Conservation (phyloP, 2,329 filamentous ascomycete species). For the Microascus cirrosus region DNA sequence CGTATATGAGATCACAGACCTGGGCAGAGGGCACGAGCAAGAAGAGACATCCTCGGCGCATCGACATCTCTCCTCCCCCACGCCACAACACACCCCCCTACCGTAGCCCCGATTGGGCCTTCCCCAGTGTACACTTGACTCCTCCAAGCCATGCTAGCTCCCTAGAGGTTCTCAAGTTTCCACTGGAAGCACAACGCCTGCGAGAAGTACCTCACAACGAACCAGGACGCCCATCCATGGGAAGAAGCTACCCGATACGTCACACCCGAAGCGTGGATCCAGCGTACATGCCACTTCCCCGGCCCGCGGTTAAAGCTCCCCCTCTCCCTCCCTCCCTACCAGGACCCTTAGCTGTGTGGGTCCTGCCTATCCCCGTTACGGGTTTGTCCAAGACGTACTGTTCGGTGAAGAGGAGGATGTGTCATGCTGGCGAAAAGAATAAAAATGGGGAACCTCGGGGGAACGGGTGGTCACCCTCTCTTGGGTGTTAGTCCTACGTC, state of each 20-base stretch:
- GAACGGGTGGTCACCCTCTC: neutral
- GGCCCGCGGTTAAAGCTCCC: neutral
- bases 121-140: neutral
- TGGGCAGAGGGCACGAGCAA: neutral
- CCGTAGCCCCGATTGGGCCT: neutral
- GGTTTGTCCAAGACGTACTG: neutral
- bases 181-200: neutral
- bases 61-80: neutral
- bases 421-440: neutral
- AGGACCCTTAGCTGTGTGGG: neutral
- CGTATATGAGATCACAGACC: neutral
- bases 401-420: neutral
- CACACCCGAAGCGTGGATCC: neutral
- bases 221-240: neutral
- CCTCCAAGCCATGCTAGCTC: neutral
- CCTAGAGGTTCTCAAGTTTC: neutral
- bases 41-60: neutral
- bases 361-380: neutral
- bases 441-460: neutral
- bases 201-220: neutral
- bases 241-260: neutral
- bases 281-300: neutral
- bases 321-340: neutral
- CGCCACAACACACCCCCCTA: neutral
- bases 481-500: neutral